These are phyloP conservation scores for Alloascoidea hylecoeti DNA, from an alignment of 805 yeast species.

Conservation along the genomic window DNA sequence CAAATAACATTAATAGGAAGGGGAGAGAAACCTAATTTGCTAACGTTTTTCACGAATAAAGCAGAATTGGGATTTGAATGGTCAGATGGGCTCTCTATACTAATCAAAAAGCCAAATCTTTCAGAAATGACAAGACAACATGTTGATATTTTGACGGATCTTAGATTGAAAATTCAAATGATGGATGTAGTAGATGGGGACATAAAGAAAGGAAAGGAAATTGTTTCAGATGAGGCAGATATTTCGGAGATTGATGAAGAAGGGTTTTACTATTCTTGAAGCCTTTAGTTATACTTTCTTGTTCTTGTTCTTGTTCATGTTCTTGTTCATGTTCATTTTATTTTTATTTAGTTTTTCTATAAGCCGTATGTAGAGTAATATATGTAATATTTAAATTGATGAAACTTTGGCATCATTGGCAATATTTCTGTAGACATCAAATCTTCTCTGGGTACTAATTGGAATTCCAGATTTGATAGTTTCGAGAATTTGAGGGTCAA, in stretches of 20 bases:
- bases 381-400: slow-evolving; percentile 6
- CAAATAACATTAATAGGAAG: slow-evolving; percentile 36
- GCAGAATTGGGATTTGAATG: slow-evolving; percentile 55
- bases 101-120: slow-evolving; percentile 22
- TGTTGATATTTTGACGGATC: slow-evolving; percentile 25
- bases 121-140: slow-evolving; percentile 31
- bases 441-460: slow-evolving; percentile 54
- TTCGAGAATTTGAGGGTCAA: slow-evolving; percentile 46
- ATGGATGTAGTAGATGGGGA: slow-evolving; percentile 22
- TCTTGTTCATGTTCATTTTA: background rate
- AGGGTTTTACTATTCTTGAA: background rate
- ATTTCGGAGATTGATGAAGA: background rate
- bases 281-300: background rate
- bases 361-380: background rate
- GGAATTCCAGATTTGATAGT: slow-evolving; percentile 57
- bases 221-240: background rate
- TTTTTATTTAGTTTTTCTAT: background rate
- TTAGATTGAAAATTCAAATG: slow-evolving; percentile 36
- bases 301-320: background rate
- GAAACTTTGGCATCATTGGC: slow-evolving; percentile 9
- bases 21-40: slow-evolving; percentile 21
- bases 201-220: background rate
- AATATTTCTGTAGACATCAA: slow-evolving; percentile 43
- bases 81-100: slow-evolving; percentile 62
- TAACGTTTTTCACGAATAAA: slow-evolving; percentile 59